These are phyloP conservation scores for Sicyos baderoa DNA, from an alignment of 306 rosid species.

Conservation along the genomic window DNA sequence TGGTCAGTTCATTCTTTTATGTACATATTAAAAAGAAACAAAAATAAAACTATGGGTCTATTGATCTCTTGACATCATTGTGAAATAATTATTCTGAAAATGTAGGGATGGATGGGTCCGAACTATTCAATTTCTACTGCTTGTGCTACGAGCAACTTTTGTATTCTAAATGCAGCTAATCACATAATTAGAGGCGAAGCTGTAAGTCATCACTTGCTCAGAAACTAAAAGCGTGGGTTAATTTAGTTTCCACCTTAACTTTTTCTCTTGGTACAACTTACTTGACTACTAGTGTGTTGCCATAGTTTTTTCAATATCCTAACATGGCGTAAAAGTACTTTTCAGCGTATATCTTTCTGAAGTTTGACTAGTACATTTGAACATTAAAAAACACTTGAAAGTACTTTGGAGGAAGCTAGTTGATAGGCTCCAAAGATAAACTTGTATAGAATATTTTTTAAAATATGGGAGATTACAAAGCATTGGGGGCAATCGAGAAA, in stretches of 20 bases:
- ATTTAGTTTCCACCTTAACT: constrained; percentile 1
- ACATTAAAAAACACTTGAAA: background rate
- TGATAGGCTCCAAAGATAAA: constrained; percentile 6
- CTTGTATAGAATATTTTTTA: background rate
- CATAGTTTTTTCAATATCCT: background rate
- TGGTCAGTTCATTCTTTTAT: constrained; percentile 41
- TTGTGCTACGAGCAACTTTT: constrained; percentile 92
- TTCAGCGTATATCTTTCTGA: background rate
- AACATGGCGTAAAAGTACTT: background rate
- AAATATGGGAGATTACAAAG: constrained; percentile 9
- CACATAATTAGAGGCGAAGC: constrained; percentile 96
- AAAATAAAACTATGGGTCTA: constrained; percentile 14
- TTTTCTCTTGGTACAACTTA: background rate
- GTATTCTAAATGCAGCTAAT: constrained; percentile 79
- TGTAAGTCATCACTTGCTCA: constrained; percentile 40
- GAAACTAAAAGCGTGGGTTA: constrained; percentile 1
- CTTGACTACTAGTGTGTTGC: background rate
- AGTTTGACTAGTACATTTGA: background rate
- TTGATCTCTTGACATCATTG: constrained; percentile 19
- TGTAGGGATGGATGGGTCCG: constrained; percentile 98
- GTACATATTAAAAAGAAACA: constrained; percentile 2
- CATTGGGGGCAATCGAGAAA: background rate
- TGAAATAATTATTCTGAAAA: constrained; percentile 19
- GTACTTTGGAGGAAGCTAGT: constrained; percentile 4
- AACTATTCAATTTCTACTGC: constrained; percentile 96